These are phyloP conservation scores for Hanseniaspora lindneri DNA, from an alignment of 805 yeast species.

Conservation along the genomic window DNA sequence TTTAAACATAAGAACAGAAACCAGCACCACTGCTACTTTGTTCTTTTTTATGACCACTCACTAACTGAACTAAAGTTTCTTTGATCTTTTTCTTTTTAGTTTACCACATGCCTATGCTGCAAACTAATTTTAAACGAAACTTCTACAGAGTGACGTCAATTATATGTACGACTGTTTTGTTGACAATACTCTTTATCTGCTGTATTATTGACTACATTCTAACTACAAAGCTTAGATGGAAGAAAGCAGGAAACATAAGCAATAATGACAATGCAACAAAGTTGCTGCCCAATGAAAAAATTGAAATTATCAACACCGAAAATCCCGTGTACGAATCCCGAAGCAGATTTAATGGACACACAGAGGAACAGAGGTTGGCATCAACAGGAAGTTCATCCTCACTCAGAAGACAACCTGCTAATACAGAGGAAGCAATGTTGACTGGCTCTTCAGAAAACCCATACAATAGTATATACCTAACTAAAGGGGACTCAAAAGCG, in stretches of 20 bases:
- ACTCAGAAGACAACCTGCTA: background rate
- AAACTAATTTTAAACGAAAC: background rate
- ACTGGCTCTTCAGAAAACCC: slow-evolving; percentile 23
- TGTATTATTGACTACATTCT: slow-evolving; percentile 27
- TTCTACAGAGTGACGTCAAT: slow-evolving; percentile 5
- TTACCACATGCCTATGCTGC: background rate
- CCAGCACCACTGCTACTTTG: too few relatives aligned
- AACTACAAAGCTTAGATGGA: slow-evolving; percentile 22
- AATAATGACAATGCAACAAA: slow-evolving; percentile 18
- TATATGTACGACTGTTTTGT: slow-evolving; percentile 21
- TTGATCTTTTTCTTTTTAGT: background rate
- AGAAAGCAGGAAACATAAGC: slow-evolving; percentile 25
- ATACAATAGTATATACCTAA: slow-evolving; percentile 21
- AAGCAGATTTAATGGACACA: slow-evolving; percentile 14
- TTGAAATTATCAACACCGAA: slow-evolving; percentile 13
- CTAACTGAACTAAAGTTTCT: background rate
- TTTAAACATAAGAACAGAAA: too few relatives aligned
- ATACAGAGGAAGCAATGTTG: background rate
- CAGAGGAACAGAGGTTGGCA: slow-evolving; percentile 20
- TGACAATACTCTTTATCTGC: slow-evolving; percentile 23
- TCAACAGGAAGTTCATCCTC: slow-evolving; percentile 10
- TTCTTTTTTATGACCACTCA: too few relatives aligned
- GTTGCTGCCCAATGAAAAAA: slow-evolving; percentile 16
- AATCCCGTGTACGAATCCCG: slow-evolving; percentile 15
- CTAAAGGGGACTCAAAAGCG: slow-evolving; percentile 18